A percentile compares a stretch with the other conserved stretches of the same genome.
These are phyloP conservation scores for Pleurotus pulmonarius DNA, from an alignment of 768 basidiomycete species.

Conservation along the genomic window DNA sequence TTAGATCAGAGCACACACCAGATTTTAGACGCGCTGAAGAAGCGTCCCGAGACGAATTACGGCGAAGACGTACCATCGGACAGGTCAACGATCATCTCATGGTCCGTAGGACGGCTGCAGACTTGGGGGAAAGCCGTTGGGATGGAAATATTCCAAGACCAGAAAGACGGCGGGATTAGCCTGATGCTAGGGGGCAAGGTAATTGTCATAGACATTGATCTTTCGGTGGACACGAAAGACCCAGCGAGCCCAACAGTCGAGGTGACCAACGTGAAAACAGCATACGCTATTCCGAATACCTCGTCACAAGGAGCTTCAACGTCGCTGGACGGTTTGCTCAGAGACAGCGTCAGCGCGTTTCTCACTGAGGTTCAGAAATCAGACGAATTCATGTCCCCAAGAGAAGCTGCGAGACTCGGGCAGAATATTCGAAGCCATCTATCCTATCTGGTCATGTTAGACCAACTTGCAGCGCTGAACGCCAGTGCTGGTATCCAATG, in stretches of 20 bases:
- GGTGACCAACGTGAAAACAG: conserved; percentile 63
- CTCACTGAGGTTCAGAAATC: conserved; percentile 56
- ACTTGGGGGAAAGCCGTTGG: conserved; percentile 61
- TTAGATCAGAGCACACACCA: conserved; percentile 51
- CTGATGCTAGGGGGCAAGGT: conserved; percentile 75
- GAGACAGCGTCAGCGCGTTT: conserved; percentile 51
- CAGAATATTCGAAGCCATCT: conserved; percentile 50
- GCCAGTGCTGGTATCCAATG: conserved; percentile 66
- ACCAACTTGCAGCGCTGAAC: conserved; percentile 58
- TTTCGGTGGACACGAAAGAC: conserved; percentile 41
- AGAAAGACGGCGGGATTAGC: conserved; percentile 46
- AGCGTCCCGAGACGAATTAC: conserved; percentile 44
- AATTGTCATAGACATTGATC: conserved; percentile 75
- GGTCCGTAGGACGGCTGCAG: conserved; percentile 58
- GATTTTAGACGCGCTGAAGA: conserved; percentile 43
- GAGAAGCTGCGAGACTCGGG: conserved; percentile 49
- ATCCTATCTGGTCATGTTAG: conserved; percentile 68
- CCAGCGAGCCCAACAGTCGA: conserved; percentile 32
- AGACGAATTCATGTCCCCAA: conserved; percentile 44
- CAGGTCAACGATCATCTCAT: conserved; percentile 38
- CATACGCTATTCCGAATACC: conserved; percentile 56
- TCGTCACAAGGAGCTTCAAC: conserved; percentile 46
- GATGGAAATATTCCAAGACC: conserved; percentile 75
- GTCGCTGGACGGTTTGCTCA: conserved; percentile 63
- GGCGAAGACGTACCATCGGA: conserved; percentile 64